Conservation (phyloP, 2,329 filamentous ascomycete genomes). For the Fusarium mundagurra region DNA sequence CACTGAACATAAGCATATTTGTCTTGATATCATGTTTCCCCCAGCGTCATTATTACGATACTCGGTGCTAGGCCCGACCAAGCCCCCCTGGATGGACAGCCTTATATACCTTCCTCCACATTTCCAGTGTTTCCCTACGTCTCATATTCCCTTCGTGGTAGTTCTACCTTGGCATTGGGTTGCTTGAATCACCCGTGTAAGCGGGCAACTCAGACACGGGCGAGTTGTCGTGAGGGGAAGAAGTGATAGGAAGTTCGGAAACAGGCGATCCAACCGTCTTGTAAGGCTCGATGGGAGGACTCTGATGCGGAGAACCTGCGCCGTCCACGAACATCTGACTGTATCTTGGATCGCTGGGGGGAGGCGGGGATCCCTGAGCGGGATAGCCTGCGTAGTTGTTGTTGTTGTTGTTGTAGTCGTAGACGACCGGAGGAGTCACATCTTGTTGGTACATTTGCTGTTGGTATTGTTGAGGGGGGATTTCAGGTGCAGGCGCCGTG, state of each 20-base stretch:
- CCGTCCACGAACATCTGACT: not conserved
- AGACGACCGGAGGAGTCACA: not conserved
- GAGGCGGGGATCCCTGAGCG: not conserved
- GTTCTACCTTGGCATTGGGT: too few relatives aligned
- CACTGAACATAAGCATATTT: not conserved
- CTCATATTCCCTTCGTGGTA: too few relatives aligned
- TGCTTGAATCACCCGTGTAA: rapidly evolving
- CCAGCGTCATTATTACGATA: not conserved
- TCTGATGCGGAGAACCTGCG: not conserved
- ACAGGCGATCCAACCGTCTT: not conserved
- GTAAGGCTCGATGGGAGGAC: not conserved
- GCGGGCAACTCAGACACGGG: not conserved
- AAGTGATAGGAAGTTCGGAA: not conserved
- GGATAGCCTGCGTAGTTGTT: not conserved
- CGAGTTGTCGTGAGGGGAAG: not conserved
- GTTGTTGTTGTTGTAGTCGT: not conserved
- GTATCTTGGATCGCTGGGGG: not conserved
- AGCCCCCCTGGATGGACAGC: not conserved
- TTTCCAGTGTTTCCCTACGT: not conserved
- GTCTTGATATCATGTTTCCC: too few relatives aligned
- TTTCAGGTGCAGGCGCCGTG: not conserved
- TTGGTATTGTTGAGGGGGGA: not conserved
- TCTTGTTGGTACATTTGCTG: not conserved
- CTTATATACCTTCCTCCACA: rapidly evolving
- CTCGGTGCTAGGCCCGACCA: not conserved